Percentiles rank a stretch among this genome's conserved stretches.
phyloP scores from a whole-genome alignment of 306 rosid genomes.

The Datisca glomerata region DNA sequence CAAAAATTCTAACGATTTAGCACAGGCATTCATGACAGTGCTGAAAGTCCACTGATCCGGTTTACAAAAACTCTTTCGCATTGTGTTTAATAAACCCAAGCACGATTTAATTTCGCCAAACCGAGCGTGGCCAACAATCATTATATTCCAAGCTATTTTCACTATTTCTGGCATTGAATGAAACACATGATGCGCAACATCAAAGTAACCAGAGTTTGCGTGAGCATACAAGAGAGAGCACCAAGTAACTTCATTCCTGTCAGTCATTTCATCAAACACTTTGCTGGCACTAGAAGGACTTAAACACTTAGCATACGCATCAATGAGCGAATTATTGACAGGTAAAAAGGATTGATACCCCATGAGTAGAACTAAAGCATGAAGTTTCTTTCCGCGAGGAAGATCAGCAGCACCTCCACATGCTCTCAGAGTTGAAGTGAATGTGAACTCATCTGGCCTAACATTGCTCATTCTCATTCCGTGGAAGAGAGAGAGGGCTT shows the following conservation, averaged over 20 bases:
- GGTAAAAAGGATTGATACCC: constrained; percentile 49
- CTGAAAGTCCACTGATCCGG: constrained; percentile 76
- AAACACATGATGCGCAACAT: constrained; percentile 34
- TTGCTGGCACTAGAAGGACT: constrained; percentile 35
- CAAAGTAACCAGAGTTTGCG: constrained; percentile 30
- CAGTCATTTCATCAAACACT: constrained; percentile 49
- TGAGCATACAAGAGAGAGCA: constrained; percentile 63
- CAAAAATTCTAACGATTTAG: constrained; percentile 27
- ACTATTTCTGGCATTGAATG: constrained; percentile 45
- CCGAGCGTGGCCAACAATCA: constrained; percentile 44
- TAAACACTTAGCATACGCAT: constrained; percentile 74
- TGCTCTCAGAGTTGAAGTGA: constrained; percentile 43
- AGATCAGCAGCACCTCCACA: constrained; percentile 34
- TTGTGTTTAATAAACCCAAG: constrained; percentile 41
- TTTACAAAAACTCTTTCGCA: constrained; percentile 30
- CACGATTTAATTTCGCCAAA: constrained; percentile 42
- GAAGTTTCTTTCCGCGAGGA: constrained; percentile 32
- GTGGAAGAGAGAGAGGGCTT: constrained; percentile 35
- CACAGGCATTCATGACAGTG: constrained; percentile 51
- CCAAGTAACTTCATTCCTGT: constrained; percentile 53
- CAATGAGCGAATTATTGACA: constrained; percentile 42
- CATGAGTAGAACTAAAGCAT: constrained; percentile 33
- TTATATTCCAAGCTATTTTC: constrained; percentile 61
- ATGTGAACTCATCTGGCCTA: constrained; percentile 44
- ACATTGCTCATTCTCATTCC: constrained; percentile 33